Evolutionary conservation across 1,284 basidiomycete species (phyloP), one percentile per base, ranked within the genome.

Genomic region (Apiotrichum laibachii): DNA sequence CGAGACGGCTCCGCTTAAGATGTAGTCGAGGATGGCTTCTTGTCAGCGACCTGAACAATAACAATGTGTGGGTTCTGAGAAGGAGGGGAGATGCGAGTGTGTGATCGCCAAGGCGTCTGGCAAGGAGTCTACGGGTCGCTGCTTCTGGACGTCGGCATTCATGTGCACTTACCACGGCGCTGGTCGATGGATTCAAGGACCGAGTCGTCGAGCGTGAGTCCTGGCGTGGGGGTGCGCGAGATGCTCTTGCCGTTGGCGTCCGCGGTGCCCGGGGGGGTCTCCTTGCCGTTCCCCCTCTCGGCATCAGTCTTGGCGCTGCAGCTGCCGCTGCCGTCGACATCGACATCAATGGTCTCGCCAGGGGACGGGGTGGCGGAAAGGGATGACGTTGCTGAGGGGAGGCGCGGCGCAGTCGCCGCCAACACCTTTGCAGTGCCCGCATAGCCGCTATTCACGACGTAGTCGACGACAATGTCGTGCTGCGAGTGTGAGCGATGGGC

Each of bases 401-500:
- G 46, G 16, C 46, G 56, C 6, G 42, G 26, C 5, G 52, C 34
- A 13, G 10, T 18, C 10, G 40, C 16, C 6, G 62, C 55, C 0
- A 77, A 66, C 15, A 67, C 59, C 18, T 56, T 56, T 7, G 73
- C 75, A 0, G 75, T 77, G 13, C 65, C 65, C 31, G 71, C 50
- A 53, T 72, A 74, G 9, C 69, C 75, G 26, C 67, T 61, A 43
- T 68, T 69, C 46, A 64, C 61, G 51, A 77, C 57, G 52, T 77
- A 77, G 58, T 77, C 71, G n/a, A 73, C 56, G 21, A 77, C 68
- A n/a, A 77, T 62, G 59, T 74, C 71, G 61, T 75, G 73, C 75
- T 77, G 60, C 15, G 12, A 18, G 33, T 19, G 37, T 34, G 26
- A 31, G 26, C 26, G 26, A 31, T 31, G 26, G 26, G 26, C 26